phyloP scores from a whole-genome alignment of 2,329 filamentous ascomycete species.

The Talaromyces sp. region DNA sequence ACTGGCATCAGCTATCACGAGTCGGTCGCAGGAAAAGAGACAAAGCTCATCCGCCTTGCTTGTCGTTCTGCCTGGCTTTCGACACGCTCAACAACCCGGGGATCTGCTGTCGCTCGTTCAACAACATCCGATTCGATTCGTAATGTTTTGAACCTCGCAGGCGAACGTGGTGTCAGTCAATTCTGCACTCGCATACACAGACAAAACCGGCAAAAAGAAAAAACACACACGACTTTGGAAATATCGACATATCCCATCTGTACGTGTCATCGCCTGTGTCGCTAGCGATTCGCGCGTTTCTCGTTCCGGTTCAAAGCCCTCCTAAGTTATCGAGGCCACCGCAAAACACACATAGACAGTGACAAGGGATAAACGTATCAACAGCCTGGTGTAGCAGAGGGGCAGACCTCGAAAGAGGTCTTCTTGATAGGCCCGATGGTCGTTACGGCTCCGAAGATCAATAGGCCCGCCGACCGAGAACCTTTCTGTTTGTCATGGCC shows the following conservation, averaged over 20 bases:
- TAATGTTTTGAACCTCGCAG: not conserved
- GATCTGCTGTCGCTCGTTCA: not conserved
- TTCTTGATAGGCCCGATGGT: conserved; percentile 24
- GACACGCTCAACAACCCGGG: not conserved
- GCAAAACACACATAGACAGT: not conserved
- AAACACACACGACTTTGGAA: not conserved
- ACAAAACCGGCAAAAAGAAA: not conserved
- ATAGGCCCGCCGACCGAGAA: conserved; percentile 14
- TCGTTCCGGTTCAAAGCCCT: not conserved
- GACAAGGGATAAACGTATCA: conserved; percentile 19
- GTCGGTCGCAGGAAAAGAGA: not conserved
- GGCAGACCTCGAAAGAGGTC: conserved; percentile 39
- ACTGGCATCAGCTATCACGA: not conserved
- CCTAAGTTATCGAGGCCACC: not conserved
- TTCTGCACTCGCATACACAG: not conserved
- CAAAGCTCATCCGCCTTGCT: not conserved
- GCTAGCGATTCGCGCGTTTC: not conserved
- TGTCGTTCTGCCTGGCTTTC: not conserved
- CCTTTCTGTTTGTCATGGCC: conserved; percentile 7
- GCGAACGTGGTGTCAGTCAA: not conserved
- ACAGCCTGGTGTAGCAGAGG: conserved; percentile 32
- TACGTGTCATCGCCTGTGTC: not conserved
- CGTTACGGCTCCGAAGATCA: conserved; percentile 26
- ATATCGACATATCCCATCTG: not conserved
- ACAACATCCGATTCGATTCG: not conserved